Evolutionary conservation across 768 basidiomycete species (phyloP).

Genomic region (Lactarius pseudohatsudake): DNA sequence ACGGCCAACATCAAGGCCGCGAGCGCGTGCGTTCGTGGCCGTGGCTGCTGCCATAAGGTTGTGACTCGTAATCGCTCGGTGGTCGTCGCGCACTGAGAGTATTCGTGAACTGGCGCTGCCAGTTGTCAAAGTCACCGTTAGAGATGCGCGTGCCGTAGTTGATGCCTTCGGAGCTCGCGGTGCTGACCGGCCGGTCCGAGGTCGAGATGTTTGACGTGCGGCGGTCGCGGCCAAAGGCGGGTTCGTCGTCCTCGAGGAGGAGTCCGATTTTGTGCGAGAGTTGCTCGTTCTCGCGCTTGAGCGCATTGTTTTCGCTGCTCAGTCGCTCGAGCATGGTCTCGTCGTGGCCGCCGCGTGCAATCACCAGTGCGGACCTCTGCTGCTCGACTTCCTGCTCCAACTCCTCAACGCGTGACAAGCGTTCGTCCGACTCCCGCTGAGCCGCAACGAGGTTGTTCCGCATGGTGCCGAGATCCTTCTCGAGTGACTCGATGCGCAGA

Average conservation of each 20-base stretch:
- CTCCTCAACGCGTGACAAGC: constrained; percentile 72
- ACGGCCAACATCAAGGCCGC: constrained; percentile 42
- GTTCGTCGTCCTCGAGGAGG: constrained; percentile 82
- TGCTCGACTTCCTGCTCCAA: constrained; percentile 79
- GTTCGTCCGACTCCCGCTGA: constrained; percentile 78
- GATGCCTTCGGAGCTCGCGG: constrained; percentile 76
- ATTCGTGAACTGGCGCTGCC: constrained; percentile 81
- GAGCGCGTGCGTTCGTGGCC: constrained; percentile 62
- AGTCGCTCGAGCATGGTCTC: constrained; percentile 81
- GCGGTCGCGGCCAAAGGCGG: constrained; percentile 58
- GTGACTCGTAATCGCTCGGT: constrained; percentile 69
- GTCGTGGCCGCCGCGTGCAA: constrained; percentile 73
- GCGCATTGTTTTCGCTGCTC: constrained; percentile 72
- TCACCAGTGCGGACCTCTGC: constrained; percentile 66
- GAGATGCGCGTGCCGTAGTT: constrained; percentile 60
- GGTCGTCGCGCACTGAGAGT: constrained; percentile 74
- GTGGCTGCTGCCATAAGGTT: constrained; percentile 34
- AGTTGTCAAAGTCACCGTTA: constrained; percentile 79
- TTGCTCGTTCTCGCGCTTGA: constrained; percentile 85
- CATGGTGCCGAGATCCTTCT: constrained; percentile 71
- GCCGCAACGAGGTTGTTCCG: constrained; percentile 68
- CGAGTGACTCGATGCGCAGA: constrained; percentile 66
- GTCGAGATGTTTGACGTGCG: constrained; percentile 60
- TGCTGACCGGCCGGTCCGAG: constrained; percentile 60
- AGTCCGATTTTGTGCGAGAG: constrained; percentile 90